Evolutionary conservation across 129 eudicot species (phyloP).

Genomic region (Centrapalus pauciflorus): DNA sequence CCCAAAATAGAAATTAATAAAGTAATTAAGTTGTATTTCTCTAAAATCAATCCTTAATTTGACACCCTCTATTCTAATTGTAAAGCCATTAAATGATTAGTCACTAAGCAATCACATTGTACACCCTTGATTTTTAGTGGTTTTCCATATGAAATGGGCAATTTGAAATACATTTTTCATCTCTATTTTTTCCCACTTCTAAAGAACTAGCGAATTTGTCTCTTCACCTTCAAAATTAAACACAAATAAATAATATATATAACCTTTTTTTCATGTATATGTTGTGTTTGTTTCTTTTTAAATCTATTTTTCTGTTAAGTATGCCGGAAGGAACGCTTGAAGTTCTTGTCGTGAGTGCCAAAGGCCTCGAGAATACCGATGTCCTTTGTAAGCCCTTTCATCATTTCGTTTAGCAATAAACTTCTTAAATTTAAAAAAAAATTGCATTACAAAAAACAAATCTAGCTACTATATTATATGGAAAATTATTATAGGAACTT

Average conservation of each 20-base stretch:
- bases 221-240: conserved; percentile 21
- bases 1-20: no score
- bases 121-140: neutral
- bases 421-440: neutral
- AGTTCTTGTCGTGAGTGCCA: conserved; percentile 67
- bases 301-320: conserved; percentile 2
- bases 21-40: no score
- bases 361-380: conserved; percentile 66
- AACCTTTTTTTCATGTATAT: no score
- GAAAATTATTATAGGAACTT: neutral
- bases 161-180: neutral
- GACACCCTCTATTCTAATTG: neutral
- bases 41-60: neutral
- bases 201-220: conserved; percentile 24
- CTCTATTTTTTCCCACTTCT: conserved; percentile 17
- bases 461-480: no score
- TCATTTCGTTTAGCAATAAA: no score
- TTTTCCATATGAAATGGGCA: neutral
- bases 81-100: neutral
- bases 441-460: no score
- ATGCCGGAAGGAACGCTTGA: conserved; percentile 80
- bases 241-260: conserved; percentile 7
- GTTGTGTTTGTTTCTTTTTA: neutral
- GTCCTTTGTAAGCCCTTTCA: conserved; percentile 39
- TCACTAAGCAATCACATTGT: neutral